These are phyloP conservation scores for Plantago major DNA, from an alignment of 257 asterid species.

Conservation along the genomic window DNA sequence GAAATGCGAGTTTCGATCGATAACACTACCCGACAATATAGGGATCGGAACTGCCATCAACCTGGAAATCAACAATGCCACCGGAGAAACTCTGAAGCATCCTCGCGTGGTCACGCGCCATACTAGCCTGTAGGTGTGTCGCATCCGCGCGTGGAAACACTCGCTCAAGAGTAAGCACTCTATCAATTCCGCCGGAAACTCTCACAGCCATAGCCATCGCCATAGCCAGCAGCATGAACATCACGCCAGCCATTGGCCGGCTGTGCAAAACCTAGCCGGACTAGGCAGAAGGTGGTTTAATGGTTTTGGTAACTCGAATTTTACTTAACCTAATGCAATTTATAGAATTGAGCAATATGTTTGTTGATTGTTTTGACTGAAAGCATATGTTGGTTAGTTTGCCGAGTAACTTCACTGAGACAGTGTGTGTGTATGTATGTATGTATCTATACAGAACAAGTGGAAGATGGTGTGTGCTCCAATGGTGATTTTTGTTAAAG, in stretches of 20 bases:
- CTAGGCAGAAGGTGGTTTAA: too few relatives aligned
- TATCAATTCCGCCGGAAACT: slow-evolving; percentile 29
- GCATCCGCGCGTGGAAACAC: slow-evolving; percentile 47
- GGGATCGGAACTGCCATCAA: slow-evolving; percentile 73
- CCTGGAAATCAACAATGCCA: slow-evolving; percentile 70
- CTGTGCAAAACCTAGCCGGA: slow-evolving; percentile 15
- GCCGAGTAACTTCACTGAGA: too few relatives aligned
- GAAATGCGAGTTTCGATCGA: too few relatives aligned
- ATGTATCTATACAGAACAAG: too few relatives aligned
- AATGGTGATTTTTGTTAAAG: too few relatives aligned
- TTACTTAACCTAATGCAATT: too few relatives aligned
- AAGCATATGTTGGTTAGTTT: too few relatives aligned
- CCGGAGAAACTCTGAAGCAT: slow-evolving; percentile 61
- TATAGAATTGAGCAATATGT: too few relatives aligned
- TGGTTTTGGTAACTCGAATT: too few relatives aligned
- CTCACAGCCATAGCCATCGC: slow-evolving; percentile 20
- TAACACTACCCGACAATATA: slow-evolving; percentile 79
- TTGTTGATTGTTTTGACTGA: too few relatives aligned
- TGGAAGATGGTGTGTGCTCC: too few relatives aligned
- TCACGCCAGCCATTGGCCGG: slow-evolving; percentile 43
- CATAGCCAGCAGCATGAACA: slow-evolving; percentile 24
- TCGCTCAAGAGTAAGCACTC: slow-evolving; percentile 60
- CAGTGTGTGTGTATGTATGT: too few relatives aligned
- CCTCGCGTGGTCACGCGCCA: slow-evolving; percentile 81
- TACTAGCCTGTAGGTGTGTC: slow-evolving; percentile 51